phyloP scores from a whole-genome alignment of 495 filamentous ascomycete genomes.

The Aspergillus panamensis region DNA sequence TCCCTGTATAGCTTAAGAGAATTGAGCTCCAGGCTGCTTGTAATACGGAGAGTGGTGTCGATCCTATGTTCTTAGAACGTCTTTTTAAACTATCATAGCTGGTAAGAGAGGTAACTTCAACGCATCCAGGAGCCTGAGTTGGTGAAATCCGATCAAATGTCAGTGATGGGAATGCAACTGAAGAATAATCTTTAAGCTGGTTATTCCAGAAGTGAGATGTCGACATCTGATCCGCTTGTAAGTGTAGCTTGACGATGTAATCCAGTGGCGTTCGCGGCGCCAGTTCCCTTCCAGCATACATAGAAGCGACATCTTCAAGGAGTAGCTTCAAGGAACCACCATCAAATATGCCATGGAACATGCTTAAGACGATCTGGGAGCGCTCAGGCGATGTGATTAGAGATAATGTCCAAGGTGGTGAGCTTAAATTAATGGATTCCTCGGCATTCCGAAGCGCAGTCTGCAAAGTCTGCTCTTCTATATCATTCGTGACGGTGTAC shows the following conservation, averaged over 20 bases:
- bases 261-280: conserved; percentile 22
- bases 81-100: conserved; percentile 20
- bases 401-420: conserved; percentile 33
- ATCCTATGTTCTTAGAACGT: conserved; percentile 38
- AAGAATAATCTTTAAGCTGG: conserved; percentile 37
- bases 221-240: conserved; percentile 35
- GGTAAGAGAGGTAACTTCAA: conserved; percentile 20
- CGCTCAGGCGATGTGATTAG: conserved; percentile 28
- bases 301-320: conserved; percentile 55
- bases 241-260: conserved; percentile 33
- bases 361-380: conserved; percentile 56
- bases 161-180: conserved; percentile 27
- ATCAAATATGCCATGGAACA: conserved; percentile 78
- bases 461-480: conserved; percentile 26
- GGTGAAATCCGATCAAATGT: conserved; percentile 16
- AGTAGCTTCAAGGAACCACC: conserved; percentile 67
- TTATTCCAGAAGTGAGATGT: conserved; percentile 60
- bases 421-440: conserved; percentile 19
- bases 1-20: conserved; percentile 43
- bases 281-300: conserved; percentile 29
- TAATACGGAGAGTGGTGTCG: conserved; percentile 64
- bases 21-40: conserved; percentile 67
- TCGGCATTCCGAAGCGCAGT: conserved; percentile 22
- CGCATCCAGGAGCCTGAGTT: conserved; percentile 14
- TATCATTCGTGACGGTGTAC: conserved; percentile 15